Evolutionary conservation across 2,329 filamentous ascomycete genomes (phyloP).

Genomic region (Pestalotiopsis sp.): DNA sequence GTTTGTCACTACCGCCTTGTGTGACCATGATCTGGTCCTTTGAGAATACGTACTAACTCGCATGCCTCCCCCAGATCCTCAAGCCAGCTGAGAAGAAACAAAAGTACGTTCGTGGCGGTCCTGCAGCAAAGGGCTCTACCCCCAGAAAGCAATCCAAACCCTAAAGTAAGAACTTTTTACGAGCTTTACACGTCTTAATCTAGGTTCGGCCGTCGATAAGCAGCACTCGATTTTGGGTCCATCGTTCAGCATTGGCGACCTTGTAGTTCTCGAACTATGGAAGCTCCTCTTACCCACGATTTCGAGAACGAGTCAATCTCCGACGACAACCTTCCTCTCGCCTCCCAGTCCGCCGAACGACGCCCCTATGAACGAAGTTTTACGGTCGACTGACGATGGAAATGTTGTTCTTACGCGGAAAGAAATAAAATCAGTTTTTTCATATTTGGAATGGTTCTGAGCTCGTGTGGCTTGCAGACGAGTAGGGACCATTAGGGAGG

Average conservation of each 20-base stretch:
- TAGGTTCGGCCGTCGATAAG: conserved; percentile 97
- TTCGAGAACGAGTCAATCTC: conserved; percentile 26
- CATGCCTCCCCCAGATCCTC: conserved; percentile 70
- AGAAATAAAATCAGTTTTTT: conserved; percentile 39
- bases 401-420: conserved; percentile 37
- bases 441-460: conserved; percentile 33
- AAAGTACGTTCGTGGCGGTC: conserved; percentile 90
- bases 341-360: conserved; percentile 9
- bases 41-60: not conserved
- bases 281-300: conserved; percentile 20
- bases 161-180: conserved; percentile 70
- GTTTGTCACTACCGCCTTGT: conserved; percentile 46
- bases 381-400: conserved; percentile 28
- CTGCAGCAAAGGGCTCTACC: conserved; percentile 71
- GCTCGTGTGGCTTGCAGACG: conserved; percentile 19
- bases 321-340: conserved; percentile 14
- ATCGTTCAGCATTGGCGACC: conserved; percentile 12
- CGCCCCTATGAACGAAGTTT: conserved; percentile 19
- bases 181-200: conserved; percentile 68
- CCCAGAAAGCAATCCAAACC: conserved; percentile 69
- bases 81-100: conserved; percentile 99
- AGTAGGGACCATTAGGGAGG: conserved; percentile 27
- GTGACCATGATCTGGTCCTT: not conserved
- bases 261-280: conserved; percentile 14
- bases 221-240: conserved; percentile 9